Conservation (phyloP, 2,329 filamentous ascomycete genomes). For the Exophiala phaeomuriformis region DNA sequence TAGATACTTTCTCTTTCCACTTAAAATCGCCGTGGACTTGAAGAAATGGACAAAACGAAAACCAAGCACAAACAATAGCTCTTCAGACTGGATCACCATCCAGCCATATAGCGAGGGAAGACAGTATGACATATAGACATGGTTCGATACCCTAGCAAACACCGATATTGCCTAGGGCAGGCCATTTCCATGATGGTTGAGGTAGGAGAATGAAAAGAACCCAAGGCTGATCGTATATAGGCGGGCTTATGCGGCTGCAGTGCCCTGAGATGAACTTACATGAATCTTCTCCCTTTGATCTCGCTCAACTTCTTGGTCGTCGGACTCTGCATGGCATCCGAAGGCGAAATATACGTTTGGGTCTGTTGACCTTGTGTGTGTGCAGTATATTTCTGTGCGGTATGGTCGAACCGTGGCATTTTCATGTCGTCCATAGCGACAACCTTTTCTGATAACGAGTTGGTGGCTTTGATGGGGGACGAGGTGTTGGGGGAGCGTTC, state of each 20-base stretch:
- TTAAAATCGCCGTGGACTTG: too few species aligned
- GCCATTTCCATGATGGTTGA: too few species aligned
- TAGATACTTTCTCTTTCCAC: too few species aligned
- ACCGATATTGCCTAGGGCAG: too few species aligned
- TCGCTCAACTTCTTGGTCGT: constrained; percentile 45
- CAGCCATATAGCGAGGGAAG: too few species aligned
- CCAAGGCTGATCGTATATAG: constrained; percentile 1
- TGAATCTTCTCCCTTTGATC: constrained; percentile 44
- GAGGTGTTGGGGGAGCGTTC: constrained; percentile 17
- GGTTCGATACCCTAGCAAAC: too few species aligned
- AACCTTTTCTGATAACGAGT: constrained; percentile 2
- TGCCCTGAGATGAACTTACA: constrained; percentile 8
- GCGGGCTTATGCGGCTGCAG: too few species aligned
- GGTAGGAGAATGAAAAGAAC: not conserved
- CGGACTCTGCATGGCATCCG: constrained; percentile 45
- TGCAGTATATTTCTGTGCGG: not conserved
- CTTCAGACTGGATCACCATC: too few species aligned
- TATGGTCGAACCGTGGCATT: constrained; percentile 12
- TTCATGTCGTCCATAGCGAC: constrained; percentile 5
- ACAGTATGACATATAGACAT: too few species aligned
- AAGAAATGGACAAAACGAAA: too few species aligned
- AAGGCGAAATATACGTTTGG: constrained; percentile 41
- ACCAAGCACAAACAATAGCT: too few species aligned
- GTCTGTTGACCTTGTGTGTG: constrained; percentile 2
- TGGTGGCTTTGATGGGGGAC: constrained; percentile 16